Evolutionary conservation across 2,329 filamentous ascomycete genomes (phyloP).

Genomic region (Dothidotthia symphoricarpi): DNA sequence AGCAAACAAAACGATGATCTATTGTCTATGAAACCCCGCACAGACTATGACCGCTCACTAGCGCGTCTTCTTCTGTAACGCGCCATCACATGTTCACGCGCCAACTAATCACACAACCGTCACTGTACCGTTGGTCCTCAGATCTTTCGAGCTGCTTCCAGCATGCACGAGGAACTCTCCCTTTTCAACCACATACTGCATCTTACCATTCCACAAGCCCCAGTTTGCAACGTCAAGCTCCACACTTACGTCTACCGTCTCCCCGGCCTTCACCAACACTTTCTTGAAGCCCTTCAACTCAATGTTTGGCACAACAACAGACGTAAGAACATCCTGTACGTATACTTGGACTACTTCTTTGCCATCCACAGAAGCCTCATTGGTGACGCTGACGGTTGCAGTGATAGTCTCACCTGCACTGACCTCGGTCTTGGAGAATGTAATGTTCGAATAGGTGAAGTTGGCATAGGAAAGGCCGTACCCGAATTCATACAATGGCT

Average conservation of each 20-base stretch:
- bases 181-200: slow-evolving; percentile 72
- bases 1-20: too few species aligned
- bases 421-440: slow-evolving; percentile 51
- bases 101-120: slow-evolving; percentile 48
- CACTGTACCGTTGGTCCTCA: slow-evolving; percentile 57
- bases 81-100: too few species aligned
- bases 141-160: slow-evolving; percentile 58
- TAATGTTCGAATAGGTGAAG: slow-evolving; percentile 59
- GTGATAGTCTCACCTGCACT: slow-evolving; percentile 56
- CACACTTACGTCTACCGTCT: slow-evolving; percentile 56
- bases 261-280: slow-evolving; percentile 59
- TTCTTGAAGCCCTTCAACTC: slow-evolving; percentile 68
- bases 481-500: slow-evolving; percentile 65
- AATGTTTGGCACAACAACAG: slow-evolving; percentile 63
- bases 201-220: slow-evolving; percentile 57
- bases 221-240: slow-evolving; percentile 52
- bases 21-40: too few species aligned
- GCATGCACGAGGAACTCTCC: slow-evolving; percentile 65
- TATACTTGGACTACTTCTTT: slow-evolving; percentile 69
- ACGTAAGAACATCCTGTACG: slow-evolving; percentile 61
- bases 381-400: slow-evolving; percentile 61
- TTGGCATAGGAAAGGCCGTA: slow-evolving; percentile 65
- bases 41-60: too few species aligned
- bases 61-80: too few species aligned
- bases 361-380: slow-evolving; percentile 57